phyloP scores from a whole-genome alignment of 768 basidiomycete species.

The Hirschioporus abietinus region DNA sequence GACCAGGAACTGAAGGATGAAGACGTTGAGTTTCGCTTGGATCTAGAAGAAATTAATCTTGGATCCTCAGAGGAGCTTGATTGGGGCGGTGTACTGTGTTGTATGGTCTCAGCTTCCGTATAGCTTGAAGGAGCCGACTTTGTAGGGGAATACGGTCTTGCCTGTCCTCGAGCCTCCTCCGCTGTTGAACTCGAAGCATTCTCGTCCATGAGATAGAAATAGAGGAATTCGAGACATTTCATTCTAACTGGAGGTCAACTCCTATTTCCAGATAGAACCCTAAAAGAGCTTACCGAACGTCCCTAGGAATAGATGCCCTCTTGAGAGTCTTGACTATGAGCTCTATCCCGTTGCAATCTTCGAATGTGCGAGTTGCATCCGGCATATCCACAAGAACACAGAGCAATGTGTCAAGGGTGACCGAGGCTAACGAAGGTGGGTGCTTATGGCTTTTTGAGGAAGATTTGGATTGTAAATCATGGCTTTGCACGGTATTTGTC shows the following conservation, averaged over 20 bases:
- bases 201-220: constrained; percentile 92
- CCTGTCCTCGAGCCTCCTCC: constrained; percentile 21
- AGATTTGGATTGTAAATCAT: constrained; percentile 11
- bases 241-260: constrained; percentile 46
- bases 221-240: constrained; percentile 94
- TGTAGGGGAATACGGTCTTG: constrained; percentile 33
- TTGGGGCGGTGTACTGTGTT: constrained; percentile 21
- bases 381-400: constrained; percentile 89
- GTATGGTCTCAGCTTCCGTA: constrained; percentile 21
- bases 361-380: constrained; percentile 68
- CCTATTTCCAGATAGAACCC: not conserved
- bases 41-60: constrained; percentile 20
- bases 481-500: constrained; percentile 10
- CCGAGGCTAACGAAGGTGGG: constrained; percentile 54
- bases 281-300: constrained; percentile 59
- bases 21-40: constrained; percentile 30
- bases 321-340: constrained; percentile 85
- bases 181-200: constrained; percentile 28
- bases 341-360: constrained; percentile 71
- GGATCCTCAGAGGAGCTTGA: constrained; percentile 20
- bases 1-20: constrained; percentile 15
- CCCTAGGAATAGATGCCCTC: constrained; percentile 76
- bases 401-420: constrained; percentile 76
- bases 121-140: constrained; percentile 17
- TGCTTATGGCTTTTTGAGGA: constrained; percentile 4